Percentiles rank a stretch among this genome's conserved stretches.
Evolutionary conservation across 352 stramenopile genomes (phyloP).

Genomic region (Pythium dissotocum): DNA sequence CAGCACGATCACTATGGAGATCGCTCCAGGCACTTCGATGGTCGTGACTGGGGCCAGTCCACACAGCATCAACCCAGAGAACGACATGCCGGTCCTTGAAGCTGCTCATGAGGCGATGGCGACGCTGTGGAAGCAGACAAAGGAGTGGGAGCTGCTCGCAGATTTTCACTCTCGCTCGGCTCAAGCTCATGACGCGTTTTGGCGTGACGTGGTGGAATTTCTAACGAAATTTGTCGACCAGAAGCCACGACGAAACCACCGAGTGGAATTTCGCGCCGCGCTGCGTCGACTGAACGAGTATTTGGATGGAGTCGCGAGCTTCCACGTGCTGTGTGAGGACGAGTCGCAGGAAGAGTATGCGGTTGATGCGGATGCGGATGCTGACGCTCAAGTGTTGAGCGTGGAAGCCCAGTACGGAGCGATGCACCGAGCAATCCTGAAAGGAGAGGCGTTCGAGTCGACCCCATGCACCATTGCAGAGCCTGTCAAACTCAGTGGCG

Average conservation of each 20-base stretch:
- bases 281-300: neutral
- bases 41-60: slow-evolving; percentile 9
- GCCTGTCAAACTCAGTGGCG: neutral
- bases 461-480: slow-evolving; percentile 4
- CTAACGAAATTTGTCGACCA: neutral
- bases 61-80: slow-evolving; percentile 5
- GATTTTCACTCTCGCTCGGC: neutral
- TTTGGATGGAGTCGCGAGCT: neutral
- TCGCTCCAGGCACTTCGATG: slow-evolving; percentile 18
- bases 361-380: neutral
- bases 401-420: slow-evolving; percentile 22
- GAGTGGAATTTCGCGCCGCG: neutral
- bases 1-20: slow-evolving; percentile 1
- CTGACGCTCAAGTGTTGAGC: neutral
- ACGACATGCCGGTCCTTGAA: slow-evolving; percentile 19
- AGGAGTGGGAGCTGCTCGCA: slow-evolving; percentile 12
- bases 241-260: neutral
- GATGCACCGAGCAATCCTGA: slow-evolving; percentile 8
- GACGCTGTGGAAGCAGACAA: slow-evolving; percentile 5
- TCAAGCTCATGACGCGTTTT: slow-evolving; percentile 9
- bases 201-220: neutral
- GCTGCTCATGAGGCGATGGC: slow-evolving; percentile 15
- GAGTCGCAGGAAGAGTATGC: slow-evolving; percentile 16
- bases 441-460: slow-evolving; percentile 10
- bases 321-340: slow-evolving; percentile 18